Percentiles rank a stretch among this genome's conserved stretches.
phyloP scores from a whole-genome alignment of 1,139 yeast species.

The Arxiozyma bovina region DNA sequence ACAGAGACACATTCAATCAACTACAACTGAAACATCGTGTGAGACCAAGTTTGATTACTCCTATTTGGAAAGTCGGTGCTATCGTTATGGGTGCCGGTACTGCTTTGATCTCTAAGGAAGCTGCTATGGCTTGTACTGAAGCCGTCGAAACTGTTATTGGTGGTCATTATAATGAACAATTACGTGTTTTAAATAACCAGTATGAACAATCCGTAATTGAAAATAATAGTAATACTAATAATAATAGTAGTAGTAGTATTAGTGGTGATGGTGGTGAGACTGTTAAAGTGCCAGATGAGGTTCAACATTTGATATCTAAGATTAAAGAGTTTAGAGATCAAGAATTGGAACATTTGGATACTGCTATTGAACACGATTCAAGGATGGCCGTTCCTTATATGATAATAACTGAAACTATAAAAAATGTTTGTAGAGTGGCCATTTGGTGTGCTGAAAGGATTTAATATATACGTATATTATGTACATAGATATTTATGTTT shows the following conservation, averaged over 20 bases:
- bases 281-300: conserved; percentile 43
- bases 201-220: conserved; percentile 34
- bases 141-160: conserved; percentile 99
- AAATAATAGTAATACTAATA: neutral
- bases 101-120: conserved; percentile 81
- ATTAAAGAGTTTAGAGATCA: conserved; percentile 84
- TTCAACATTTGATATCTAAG: conserved; percentile 48
- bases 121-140: conserved; percentile 99
- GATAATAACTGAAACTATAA: conserved; percentile 79
- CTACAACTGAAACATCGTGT: conserved; percentile 72
- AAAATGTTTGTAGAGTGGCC: conserved; percentile 75
- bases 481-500: too few species aligned
- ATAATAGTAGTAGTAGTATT: neutral
- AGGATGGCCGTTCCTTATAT: conserved; percentile 88
- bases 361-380: conserved; percentile 87
- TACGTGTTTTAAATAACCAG: conserved; percentile 63
- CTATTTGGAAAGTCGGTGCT: conserved; percentile 90
- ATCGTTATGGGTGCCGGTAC: conserved; percentile 79
- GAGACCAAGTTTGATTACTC: conserved; percentile 84
- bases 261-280: conserved; percentile 17
- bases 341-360: conserved; percentile 89
- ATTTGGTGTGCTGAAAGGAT: conserved; percentile 86
- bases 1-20: conserved; percentile 73
- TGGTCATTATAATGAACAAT: conserved; percentile 84
- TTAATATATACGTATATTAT: conserved; percentile 23